A percentile compares a stretch with the other conserved stretches of the same genome.
These are phyloP conservation scores for Ceratocystis cubensis DNA, from an alignment of 2,329 filamentous ascomycete species.

Conservation along the genomic window DNA sequence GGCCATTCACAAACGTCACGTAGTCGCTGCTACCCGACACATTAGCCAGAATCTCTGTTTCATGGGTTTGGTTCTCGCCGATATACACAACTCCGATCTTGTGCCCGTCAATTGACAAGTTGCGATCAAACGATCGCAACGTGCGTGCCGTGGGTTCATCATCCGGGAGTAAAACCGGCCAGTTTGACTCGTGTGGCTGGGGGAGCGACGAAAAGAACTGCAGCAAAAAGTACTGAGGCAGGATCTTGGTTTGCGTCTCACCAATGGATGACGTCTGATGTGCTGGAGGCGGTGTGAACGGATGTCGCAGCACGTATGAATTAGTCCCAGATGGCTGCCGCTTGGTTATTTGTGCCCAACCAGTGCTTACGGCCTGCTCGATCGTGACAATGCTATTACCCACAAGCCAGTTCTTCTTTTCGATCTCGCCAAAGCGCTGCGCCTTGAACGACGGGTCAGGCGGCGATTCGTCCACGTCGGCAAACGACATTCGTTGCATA, in stretches of 20 bases:
- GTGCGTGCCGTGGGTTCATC: constrained; percentile 60
- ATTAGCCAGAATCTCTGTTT: constrained; percentile 77
- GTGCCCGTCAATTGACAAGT: constrained; percentile 82
- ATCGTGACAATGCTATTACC: constrained; percentile 64
- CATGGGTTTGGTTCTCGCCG: constrained; percentile 69
- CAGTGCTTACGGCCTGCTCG: constrained; percentile 53
- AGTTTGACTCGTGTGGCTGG: constrained; percentile 44
- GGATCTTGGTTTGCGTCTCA: constrained; percentile 45
- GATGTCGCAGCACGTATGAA: constrained; percentile 46
- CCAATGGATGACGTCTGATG: constrained; percentile 36
- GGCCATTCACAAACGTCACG: constrained; percentile 64
- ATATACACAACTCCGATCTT: constrained; percentile 94
- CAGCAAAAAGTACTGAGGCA: constrained; percentile 63
- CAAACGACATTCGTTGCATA: constrained; percentile 78
- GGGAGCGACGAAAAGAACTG: constrained; percentile 54
- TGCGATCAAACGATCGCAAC: constrained; percentile 71
- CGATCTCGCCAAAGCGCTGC: constrained; percentile 51
- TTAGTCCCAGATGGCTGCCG: constrained; percentile 58
- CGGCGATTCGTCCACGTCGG: constrained; percentile 67
- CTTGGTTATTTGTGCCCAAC: constrained; percentile 58
- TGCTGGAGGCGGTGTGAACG: constrained; percentile 44
- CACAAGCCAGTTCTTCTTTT: constrained; percentile 57
- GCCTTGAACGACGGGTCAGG: constrained; percentile 53
- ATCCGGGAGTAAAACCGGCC: constrained; percentile 62
- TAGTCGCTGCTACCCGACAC: constrained; percentile 79